These are phyloP conservation scores for Pseudofabraea citricarpa DNA, from an alignment of 2,329 filamentous ascomycete genomes.

Conservation along the genomic window DNA sequence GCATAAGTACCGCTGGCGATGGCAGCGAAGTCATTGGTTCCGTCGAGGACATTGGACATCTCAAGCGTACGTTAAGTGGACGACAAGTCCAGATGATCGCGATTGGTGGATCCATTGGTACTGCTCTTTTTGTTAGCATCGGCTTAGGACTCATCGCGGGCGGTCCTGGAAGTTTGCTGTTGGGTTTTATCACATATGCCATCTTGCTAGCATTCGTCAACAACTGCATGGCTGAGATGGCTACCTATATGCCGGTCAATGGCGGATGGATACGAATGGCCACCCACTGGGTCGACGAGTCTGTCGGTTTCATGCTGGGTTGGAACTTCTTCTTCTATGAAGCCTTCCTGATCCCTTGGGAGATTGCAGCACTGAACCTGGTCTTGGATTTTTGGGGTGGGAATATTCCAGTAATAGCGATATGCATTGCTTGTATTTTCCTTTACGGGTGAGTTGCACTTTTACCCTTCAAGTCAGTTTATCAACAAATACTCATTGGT, in stretches of 20 bases:
- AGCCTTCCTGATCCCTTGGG: conserved; percentile 35
- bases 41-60: not conserved
- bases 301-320: conserved; percentile 44
- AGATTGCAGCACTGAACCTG: conserved; percentile 33
- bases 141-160: conserved; percentile 31
- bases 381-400: conserved; percentile 36
- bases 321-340: conserved; percentile 61
- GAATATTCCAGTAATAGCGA: conserved; percentile 27
- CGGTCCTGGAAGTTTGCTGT: conserved; percentile 29
- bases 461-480: conserved; percentile 8
- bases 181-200: conserved; percentile 46
- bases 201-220: conserved; percentile 29
- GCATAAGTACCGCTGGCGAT: not conserved
- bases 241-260: conserved; percentile 45
- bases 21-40: not conserved
- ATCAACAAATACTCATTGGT: no score
- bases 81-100: conserved; percentile 41
- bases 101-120: conserved; percentile 38
- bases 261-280: conserved; percentile 48
- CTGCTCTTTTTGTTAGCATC: conserved; percentile 39
- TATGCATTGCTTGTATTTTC: conserved; percentile 28
- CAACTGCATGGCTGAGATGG: conserved; percentile 44
- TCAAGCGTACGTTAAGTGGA: conserved; percentile 30
- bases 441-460: conserved; percentile 40
- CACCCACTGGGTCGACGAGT: conserved; percentile 46